Base-by-base conservation (phyloP, 1,284 basidiomycete genomes). In the Coniferiporia weirii region DNA sequence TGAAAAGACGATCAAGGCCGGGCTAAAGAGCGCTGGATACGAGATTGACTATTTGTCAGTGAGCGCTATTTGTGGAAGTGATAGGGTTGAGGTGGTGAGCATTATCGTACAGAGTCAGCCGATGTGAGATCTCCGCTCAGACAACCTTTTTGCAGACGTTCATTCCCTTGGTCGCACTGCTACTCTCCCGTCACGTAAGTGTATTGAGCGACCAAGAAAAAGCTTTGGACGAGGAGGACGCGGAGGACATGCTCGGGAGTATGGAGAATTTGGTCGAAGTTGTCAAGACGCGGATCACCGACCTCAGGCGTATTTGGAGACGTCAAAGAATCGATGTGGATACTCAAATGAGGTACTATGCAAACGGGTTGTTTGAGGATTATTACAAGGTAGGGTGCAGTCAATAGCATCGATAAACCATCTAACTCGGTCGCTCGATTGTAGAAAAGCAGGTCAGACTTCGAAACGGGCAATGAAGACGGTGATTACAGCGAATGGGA, bases 251-350 rank as follows among this genome's bases (percentile, higher is more conserved):
- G 5, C 52, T 35, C 2, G 22, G 27, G 10, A 61, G 35, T 13
- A 56, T 63, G 19, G 3, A 19, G 3, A 57, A 49, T 12, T 34
- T 64, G 9, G 10, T 52, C n/a, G 52, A 54, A 2, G 62, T 61
- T 4, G 58, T 59, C 34, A 22, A 20, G 22, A 32, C 15, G 0
- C 61, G 63, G 20, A 59, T 64, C 20, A 3, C 1, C 6, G 62
- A 64, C 4, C 46, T 64, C 56, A 56, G 59, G 46, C 47, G 19
- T 12, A 63, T 64, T 44, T 63, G 63, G 63, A 50, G 63, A 35
- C 62, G 61, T 34, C 63, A 63, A 36, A 52, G 62, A 13, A 63
- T 56, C 6, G 63, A 61, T 15, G 58, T 64, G 32, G 62, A 63
- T 43, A 52, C 57, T 3, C 63, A 64, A 40, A 50, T 63, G 13